Evolutionary conservation across 345 rosid species (phyloP).

Genomic region (Microcos paniculata): DNA sequence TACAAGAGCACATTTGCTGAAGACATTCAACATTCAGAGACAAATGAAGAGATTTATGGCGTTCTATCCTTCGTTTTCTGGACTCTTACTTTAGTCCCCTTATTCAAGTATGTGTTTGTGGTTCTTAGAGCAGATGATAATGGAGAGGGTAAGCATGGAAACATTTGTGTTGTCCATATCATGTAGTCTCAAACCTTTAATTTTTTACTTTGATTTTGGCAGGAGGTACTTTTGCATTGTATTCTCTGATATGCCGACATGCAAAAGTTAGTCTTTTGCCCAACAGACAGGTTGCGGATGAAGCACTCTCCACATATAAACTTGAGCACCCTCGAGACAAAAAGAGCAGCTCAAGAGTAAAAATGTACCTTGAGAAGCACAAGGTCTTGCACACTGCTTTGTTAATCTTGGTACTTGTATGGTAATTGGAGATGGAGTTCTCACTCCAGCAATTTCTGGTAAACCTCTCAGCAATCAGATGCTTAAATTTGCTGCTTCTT

Average conservation of each 20-base stretch:
- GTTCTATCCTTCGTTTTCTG: slow-evolving; percentile 95
- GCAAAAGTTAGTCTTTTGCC: slow-evolving; percentile 93
- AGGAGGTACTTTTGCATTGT: slow-evolving; percentile 98
- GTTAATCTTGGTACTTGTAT: slow-evolving; percentile 90
- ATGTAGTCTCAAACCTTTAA: neutral
- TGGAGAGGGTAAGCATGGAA: slow-evolving; percentile 74
- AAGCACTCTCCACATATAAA: slow-evolving; percentile 94
- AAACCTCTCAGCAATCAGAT: slow-evolving; percentile 12
- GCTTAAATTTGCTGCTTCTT: neutral
- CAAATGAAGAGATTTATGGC: slow-evolving; percentile 95
- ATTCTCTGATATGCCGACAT: slow-evolving; percentile 90
- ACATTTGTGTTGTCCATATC: neutral
- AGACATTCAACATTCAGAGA: slow-evolving; percentile 86
- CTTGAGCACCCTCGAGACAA: slow-evolving; percentile 73
- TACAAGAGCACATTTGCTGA: slow-evolving; percentile 96
- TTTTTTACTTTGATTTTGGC: slow-evolving; percentile 19
- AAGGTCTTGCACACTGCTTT: slow-evolving; percentile 86
- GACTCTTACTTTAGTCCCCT: slow-evolving; percentile 95
- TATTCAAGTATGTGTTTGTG: slow-evolving; percentile 89
- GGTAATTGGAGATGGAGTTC: slow-evolving; percentile 98
- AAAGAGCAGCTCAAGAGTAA: slow-evolving; percentile 60
- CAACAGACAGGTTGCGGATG: slow-evolving; percentile 87
- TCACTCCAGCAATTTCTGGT: slow-evolving; percentile 99
- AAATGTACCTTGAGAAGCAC: slow-evolving; percentile 75
- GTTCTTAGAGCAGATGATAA: slow-evolving; percentile 97